Percentiles rank a stretch among this genome's conserved stretches.
Conservation (phyloP, 345 rosid genomes). For the Orychophragmus violaceus region DNA sequence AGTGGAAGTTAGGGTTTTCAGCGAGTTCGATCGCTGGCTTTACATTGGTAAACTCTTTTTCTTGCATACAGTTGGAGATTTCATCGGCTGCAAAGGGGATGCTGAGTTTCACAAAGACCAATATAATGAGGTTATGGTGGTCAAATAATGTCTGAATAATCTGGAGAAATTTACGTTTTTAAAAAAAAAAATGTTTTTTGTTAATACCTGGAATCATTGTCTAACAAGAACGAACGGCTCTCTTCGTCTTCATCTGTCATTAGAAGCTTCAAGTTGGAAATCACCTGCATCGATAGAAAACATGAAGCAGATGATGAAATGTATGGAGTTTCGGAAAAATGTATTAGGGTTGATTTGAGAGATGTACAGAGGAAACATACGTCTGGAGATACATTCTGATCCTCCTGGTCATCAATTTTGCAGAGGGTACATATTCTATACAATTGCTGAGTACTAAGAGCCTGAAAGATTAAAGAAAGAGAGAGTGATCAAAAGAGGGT, state of each 20-base stretch:
- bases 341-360: not conserved
- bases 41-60: conserved; percentile 55
- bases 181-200: too few species aligned
- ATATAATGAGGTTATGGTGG: not conserved
- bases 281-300: conserved; percentile 46
- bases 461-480: conserved; percentile 35
- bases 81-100: conserved; percentile 86
- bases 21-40: conserved; percentile 62
- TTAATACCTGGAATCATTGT: conserved; percentile 67
- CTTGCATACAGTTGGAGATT: conserved; percentile 43
- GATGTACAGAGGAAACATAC: conserved; percentile 37
- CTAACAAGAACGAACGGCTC: conserved; percentile 60
- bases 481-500: not conserved
- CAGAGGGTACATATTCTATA: conserved; percentile 71
- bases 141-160: not conserved
- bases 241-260: conserved; percentile 67
- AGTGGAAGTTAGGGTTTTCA: conserved; percentile 65
- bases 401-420: conserved; percentile 57
- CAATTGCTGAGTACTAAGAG: conserved; percentile 80
- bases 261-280: conserved; percentile 69
- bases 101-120: conserved; percentile 36
- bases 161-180: not conserved
- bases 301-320: not conserved
- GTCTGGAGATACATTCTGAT: conserved; percentile 56
- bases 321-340: not conserved